Evolutionary conservation across 208 protist genomes (phyloP), one percentile per base, ranked within the genome.

Genomic region (Trypanosoma cruzi): DNA sequence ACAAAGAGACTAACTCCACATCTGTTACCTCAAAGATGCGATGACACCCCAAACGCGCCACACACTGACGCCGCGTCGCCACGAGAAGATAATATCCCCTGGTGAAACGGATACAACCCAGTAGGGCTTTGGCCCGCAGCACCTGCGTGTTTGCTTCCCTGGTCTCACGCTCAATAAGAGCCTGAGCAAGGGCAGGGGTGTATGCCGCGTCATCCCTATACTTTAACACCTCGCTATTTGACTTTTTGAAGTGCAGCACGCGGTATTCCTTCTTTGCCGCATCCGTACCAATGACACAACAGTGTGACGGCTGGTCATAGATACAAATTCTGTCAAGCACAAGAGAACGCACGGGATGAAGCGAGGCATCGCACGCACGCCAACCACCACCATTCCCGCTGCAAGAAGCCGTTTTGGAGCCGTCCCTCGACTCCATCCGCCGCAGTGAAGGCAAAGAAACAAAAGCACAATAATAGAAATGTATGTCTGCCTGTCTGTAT

Each of bases 21-120:
- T 94, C 87, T n/a, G 86, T 69, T 0, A 97, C 88, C 32, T 93
- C 85, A 77, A 98, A 99, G 50, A 99, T 82, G 14, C 74, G 76
- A 54, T 98, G 93, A 11, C 64, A 80, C 5, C 93, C 93, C 56
- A 99, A 84, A 2, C 83, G 66, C 4, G 84, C 97, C 31, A 97
- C 94, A n/a, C 81, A 60, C 11, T 81, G 66, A 18, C 87, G 82
- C 31, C 86, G 73, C 16, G 89, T 97, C 10, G 90, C 85, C 7
- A 98, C 59, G 0, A 99, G 71, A 57, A 98, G 68, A 85, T 98
- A 99, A 76, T 98, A 98, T 11, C 95, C 88, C 55, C 87, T 81
- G 10, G 95, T 84, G 55, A 99, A 98, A 57, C 91, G 90, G 26
- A 98, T 82, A 36, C 94, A 93, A 7, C 96, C 95, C 31, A 96